A percentile compares a stretch with the other conserved stretches of the same genome.
Evolutionary conservation across 176 grass and related monocot genomes (phyloP).

Genomic region (Triticum monococcum): DNA sequence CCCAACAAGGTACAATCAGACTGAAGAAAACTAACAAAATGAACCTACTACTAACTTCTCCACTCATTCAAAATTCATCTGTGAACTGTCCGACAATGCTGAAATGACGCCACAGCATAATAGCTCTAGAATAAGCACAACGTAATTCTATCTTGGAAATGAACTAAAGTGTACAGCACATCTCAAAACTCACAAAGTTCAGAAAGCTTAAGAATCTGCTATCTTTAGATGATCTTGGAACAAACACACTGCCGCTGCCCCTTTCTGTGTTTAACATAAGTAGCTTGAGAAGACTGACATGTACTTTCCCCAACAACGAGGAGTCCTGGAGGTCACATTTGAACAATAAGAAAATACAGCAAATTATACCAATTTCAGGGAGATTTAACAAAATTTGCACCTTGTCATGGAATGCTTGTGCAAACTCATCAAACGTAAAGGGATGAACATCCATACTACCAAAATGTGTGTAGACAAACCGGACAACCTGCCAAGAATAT

Average conservation of each 20-base stretch:
- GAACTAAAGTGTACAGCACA: not conserved
- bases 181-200: slow-evolving; percentile 79
- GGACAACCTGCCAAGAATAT: slow-evolving; percentile 63
- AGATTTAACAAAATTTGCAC: slow-evolving; percentile 30
- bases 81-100: not conserved
- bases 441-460: slow-evolving; percentile 54
- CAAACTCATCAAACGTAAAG: slow-evolving; percentile 95
- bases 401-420: slow-evolving; percentile 94
- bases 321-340: slow-evolving; percentile 63
- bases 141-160: not conserved
- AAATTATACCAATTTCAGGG: slow-evolving; percentile 17
- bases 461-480: slow-evolving; percentile 67
- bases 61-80: not conserved
- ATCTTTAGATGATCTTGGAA: slow-evolving; percentile 72
- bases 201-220: slow-evolving; percentile 77
- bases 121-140: not conserved
- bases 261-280: slow-evolving; percentile 66
- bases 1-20: not conserved
- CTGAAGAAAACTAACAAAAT: not conserved
- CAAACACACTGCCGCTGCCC: slow-evolving; percentile 38
- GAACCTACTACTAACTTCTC: not conserved
- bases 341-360: slow-evolving; percentile 9
- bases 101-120: not conserved
- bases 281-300: slow-evolving; percentile 81
- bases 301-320: slow-evolving; percentile 73